phyloP scores from a whole-genome alignment of 768 basidiomycete genomes.

The Hericium coralloides region DNA sequence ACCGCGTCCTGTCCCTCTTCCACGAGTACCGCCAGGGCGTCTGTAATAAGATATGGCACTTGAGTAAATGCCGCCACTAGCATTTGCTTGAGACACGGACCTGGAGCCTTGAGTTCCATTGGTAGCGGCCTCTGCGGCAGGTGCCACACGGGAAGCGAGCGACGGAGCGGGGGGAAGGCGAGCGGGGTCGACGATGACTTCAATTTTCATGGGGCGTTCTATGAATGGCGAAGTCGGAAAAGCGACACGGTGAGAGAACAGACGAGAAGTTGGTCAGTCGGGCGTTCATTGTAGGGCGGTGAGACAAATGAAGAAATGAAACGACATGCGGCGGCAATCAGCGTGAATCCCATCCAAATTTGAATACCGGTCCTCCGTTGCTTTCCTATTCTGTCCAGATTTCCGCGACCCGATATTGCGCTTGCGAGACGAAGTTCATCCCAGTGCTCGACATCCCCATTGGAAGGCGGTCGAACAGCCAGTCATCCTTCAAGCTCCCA shows the following conservation, averaged over 20 bases:
- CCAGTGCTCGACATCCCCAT: constrained; percentile 9
- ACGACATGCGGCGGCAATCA: constrained; percentile 11
- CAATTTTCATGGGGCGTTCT: constrained; percentile 99
- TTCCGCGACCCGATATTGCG: background rate
- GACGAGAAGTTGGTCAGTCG: constrained; percentile 27
- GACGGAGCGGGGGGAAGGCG: constrained; percentile 50
- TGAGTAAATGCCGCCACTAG: constrained; percentile 10
- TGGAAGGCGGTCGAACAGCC: constrained; percentile 6
- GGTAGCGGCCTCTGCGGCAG: constrained; percentile 40
- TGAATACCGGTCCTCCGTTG: constrained; percentile 3
- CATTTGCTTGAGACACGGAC: constrained; percentile 22
- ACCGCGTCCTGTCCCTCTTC: constrained; percentile 36
- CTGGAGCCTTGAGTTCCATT: constrained; percentile 24
- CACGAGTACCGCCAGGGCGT: constrained; percentile 18
- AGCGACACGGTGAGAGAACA: constrained; percentile 19
- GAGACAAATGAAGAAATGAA: constrained; percentile 22
- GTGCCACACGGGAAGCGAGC: constrained; percentile 80
- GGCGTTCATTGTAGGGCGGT: constrained; percentile 20
- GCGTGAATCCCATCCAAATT: constrained; percentile 7
- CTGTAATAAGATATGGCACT: background rate
- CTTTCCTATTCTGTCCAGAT: constrained; percentile 3
- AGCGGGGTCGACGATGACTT: constrained; percentile 88
- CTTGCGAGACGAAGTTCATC: constrained; percentile 1
- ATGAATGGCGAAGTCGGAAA: constrained; percentile 17
- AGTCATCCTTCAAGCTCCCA: constrained; percentile 14